Base-by-base conservation (phyloP, 2,329 filamentous ascomycete genomes). In the Acarospora socialis region DNA sequence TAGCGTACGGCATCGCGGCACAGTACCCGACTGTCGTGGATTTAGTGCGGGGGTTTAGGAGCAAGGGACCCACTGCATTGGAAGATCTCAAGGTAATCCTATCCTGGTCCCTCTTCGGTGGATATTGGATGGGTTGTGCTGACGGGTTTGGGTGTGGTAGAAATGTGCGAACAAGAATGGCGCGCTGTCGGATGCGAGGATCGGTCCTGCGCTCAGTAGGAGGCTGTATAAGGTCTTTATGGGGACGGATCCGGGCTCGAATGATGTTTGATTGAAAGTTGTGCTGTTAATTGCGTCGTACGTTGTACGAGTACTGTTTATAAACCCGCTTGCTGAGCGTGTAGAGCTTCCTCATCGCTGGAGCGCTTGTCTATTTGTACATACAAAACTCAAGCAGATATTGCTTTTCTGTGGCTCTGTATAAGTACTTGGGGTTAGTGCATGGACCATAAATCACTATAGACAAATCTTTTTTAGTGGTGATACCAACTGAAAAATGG, bases 1-100 rank as follows among this genome's bases (percentile, higher is more conserved):
- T 83, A 45, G 81, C 81, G 0, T 70, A 77, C 39, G 79, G 79
- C 3, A 70, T 87, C 36, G 65, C 65, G 1, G 59, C 59, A 1
- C 63, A 74, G 48, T 83, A 75, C 49, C 60, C 57, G 1, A 70
- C 56, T 4, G 66, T 80, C 1, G 53, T 60, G 7, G 55, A 65
- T 19, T 54, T 90, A 19, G 63, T 81, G 0, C 53, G 55, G 1
- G 76, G 63, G 0, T 61, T 87, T 32, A 64, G 70, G 43, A 46
- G 51, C 1, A 54, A 63, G 5, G 81, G 81, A 0, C 73, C 73
- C 4, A 48, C 63, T 5, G 62, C 66, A 27, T 52, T 87, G n/a
- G 70, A 77, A 46, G 61, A 68, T 32, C 66, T 81, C 4, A 56
- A 56, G 47, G 57, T 60, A 48, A 32, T 39, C n/a, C n/a, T 38